Conservation (phyloP, 2,329 filamentous ascomycete genomes). For the Colletotrichum cordylinicola region DNA sequence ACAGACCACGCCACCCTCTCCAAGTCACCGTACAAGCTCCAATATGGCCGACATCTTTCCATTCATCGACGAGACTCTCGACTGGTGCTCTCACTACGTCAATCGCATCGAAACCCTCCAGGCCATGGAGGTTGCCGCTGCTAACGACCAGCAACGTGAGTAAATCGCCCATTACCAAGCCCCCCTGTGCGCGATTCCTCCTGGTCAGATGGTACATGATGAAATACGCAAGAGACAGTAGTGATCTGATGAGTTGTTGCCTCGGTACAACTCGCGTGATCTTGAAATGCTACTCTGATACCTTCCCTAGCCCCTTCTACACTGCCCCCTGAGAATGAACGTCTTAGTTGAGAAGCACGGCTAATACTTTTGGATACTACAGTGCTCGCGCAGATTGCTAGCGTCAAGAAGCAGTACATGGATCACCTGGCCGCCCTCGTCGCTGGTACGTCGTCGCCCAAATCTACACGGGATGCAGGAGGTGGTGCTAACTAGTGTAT, state of each 20-base stretch:
- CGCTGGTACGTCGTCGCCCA: not conserved
- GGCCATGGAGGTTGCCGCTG: not conserved
- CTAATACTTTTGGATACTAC: fast-evolving
- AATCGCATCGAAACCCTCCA: not conserved
- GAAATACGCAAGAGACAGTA: not conserved
- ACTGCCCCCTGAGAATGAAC: fast-evolving
- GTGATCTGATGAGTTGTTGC: not conserved
- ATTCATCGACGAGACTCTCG: not conserved
- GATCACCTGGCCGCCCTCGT: not conserved
- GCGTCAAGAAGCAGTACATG: not conserved
- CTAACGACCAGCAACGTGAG: not conserved
- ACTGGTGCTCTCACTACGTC: not conserved
- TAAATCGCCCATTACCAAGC: not conserved
- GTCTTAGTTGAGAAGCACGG: not conserved
- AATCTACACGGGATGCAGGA: too few species aligned
- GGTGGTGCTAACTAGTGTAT: not conserved
- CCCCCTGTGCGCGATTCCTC: too few species aligned
- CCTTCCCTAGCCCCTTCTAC: not conserved
- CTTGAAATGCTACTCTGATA: not conserved
- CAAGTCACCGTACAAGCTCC: not conserved
- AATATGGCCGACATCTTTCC: not conserved
- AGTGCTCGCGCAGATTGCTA: not conserved
- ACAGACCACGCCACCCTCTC: not conserved
- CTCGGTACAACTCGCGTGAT: not conserved
- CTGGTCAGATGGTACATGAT: not conserved